These are phyloP conservation scores for Heritiera fomes DNA, from an alignment of 345 rosid genomes.

Conservation along the genomic window DNA sequence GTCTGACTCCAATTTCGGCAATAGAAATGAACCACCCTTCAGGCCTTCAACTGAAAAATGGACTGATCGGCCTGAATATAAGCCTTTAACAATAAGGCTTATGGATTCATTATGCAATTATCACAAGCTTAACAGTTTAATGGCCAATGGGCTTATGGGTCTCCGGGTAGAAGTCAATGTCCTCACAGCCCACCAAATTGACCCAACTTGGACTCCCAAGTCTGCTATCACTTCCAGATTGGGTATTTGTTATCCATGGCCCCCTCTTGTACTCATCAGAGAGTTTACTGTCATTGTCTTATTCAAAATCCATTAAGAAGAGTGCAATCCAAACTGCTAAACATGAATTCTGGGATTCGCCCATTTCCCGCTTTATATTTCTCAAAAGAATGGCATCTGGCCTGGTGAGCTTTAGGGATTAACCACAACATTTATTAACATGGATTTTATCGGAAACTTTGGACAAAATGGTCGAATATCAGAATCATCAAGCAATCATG, in stretches of 20 bases:
- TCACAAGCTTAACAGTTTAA: background rate
- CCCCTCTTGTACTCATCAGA: too few relatives aligned
- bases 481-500: background rate
- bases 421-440: background rate
- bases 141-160: background rate
- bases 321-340: background rate
- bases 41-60: background rate
- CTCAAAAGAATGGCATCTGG: background rate
- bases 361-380: background rate
- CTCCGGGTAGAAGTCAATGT: background rate
- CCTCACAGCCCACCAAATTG: background rate
- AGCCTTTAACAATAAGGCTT: background rate
- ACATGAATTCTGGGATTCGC: background rate
- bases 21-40: background rate
- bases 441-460: background rate
- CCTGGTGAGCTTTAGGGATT: background rate
- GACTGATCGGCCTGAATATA: background rate
- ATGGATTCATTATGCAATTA: background rate
- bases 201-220: background rate
- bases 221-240: background rate
- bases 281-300: too few relatives aligned
- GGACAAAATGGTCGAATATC: conserved; percentile 1
- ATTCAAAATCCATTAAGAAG: too few relatives aligned
- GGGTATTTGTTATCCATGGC: background rate
- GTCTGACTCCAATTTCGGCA: too few relatives aligned